Percentiles rank a stretch among this genome's conserved stretches.
Conservation (phyloP, 495 filamentous ascomycete genomes). For the Glutinoglossum americanum region DNA sequence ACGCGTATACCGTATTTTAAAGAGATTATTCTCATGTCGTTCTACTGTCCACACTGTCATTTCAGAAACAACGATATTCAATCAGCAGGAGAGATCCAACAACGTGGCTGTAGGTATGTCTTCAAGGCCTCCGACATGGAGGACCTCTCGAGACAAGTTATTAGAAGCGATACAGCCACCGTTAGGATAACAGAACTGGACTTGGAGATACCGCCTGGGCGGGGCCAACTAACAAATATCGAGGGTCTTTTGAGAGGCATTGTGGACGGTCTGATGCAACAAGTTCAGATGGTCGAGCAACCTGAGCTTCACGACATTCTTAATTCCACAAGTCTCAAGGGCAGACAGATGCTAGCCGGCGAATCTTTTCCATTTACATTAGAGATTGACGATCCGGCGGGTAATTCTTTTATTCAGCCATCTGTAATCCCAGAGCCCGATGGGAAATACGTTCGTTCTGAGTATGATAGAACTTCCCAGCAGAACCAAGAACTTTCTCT, state of each 20-base stretch:
- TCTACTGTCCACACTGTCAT: conserved; percentile 71
- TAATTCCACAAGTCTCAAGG: conserved; percentile 42
- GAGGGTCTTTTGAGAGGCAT: conserved; percentile 68
- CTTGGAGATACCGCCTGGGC: conserved; percentile 74
- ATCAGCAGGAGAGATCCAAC: conserved; percentile 73
- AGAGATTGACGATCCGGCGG: conserved; percentile 69
- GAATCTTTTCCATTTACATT: conserved; percentile 71
- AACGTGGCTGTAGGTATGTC: conserved; percentile 61
- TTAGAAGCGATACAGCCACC: conserved; percentile 71
- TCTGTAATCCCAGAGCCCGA: conserved; percentile 36
- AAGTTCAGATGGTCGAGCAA: conserved; percentile 42
- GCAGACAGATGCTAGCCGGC: conserved; percentile 50
- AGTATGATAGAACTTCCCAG: conserved; percentile 61
- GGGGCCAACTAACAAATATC: conserved; percentile 75
- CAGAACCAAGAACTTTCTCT: conserved; percentile 73
- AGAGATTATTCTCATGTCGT: conserved; percentile 92
- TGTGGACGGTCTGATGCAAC: conserved; percentile 49
- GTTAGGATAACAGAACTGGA: conserved; percentile 70
- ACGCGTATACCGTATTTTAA: conserved; percentile 90
- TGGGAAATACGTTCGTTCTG: conserved; percentile 59
- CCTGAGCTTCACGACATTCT: conserved; percentile 63
- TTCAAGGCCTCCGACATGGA: conserved; percentile 42
- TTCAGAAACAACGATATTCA: conserved; percentile 84
- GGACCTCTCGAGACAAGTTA: conserved; percentile 67
- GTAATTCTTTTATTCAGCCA: conserved; percentile 96